Base-by-base conservation (phyloP, 73 alveolate genomes). In the Diophrys sp. region DNA sequence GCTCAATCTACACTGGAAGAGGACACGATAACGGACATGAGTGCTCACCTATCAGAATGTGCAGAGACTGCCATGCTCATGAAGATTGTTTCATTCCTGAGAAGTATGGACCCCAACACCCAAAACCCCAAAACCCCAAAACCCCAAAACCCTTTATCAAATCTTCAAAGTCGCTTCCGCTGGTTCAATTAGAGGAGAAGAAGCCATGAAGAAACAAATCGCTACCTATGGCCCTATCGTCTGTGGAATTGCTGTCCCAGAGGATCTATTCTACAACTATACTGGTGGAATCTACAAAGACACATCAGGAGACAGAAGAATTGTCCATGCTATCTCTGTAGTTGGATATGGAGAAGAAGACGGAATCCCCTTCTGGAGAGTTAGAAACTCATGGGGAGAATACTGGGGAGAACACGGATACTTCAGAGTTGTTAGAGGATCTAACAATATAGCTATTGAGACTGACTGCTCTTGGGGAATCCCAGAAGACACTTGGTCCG, bases 371-470 rank as follows among this genome's bases (percentile, higher is more conserved):
- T 96, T 78, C 89, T 96, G 99, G 99, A 73, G 83, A 33, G 95
- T 89, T 29, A 95, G 98, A 82, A 96, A 96, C 88, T 93, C 98
- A 25, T 95, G 96, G 95, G 98, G 98, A 33, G 91, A 94, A 57
- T 67, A 81, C 28, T 96, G 99, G 99, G 99, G 98, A 73, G 99
- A 88, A 55, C 53, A 71, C 62, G 98, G 98, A 30, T 77, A 83
- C 88, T 84, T 89, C 73, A 93, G 90, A 87, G 81, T 95, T 33
- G 85, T 77, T 62, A 93, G 97, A 91, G 99, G 99, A 0, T 78
- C 54, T 31, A 94, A 94, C 83, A 79, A 92, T 62, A 57, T 94
- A 23, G 87, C 75, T 18, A 91, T 94, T 73, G 98, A 94, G 75
- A 32, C 79, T 31, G 90, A 90, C 73, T 93, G 96, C 78, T 82